Evolutionary conservation across 495 filamentous ascomycete species (phyloP).

Genomic region (Bacidia rubella): DNA sequence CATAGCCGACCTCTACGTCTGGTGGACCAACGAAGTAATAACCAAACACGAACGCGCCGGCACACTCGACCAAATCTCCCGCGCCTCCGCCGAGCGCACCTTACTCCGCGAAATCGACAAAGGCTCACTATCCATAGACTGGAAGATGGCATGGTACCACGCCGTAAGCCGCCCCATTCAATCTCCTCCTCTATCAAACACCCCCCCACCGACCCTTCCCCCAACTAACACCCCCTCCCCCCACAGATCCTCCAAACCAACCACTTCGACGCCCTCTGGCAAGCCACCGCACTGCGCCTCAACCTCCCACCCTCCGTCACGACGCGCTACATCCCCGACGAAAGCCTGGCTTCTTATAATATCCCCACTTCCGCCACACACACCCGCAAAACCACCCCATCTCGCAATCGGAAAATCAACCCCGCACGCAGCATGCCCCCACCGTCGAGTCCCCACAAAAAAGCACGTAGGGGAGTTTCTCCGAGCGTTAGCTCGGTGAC

Average conservation of each 20-base stretch:
- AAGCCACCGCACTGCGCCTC: neutral
- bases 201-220: neutral
- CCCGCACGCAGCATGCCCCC: neutral
- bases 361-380: neutral
- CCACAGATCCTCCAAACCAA: slow-evolving; percentile 13
- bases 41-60: neutral
- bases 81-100: slow-evolving; percentile 1
- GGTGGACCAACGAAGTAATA: neutral
- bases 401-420: neutral
- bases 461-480: neutral
- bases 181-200: neutral
- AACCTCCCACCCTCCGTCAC: neutral
- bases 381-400: neutral
- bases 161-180: slow-evolving; percentile 2
- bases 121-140: neutral
- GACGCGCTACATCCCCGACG: neutral
- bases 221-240: neutral
- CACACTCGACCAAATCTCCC: slow-evolving; percentile 1
- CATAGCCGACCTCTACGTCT: neutral
- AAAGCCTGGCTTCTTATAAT: neutral
- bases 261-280: slow-evolving; percentile 15
- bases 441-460: neutral
- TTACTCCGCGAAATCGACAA: slow-evolving; percentile 1
- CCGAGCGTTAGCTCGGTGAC: neutral
- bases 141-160: slow-evolving; percentile 7